phyloP scores from a whole-genome alignment of 352 stramenopile species.

The Phytophthora pseudosyringae region DNA sequence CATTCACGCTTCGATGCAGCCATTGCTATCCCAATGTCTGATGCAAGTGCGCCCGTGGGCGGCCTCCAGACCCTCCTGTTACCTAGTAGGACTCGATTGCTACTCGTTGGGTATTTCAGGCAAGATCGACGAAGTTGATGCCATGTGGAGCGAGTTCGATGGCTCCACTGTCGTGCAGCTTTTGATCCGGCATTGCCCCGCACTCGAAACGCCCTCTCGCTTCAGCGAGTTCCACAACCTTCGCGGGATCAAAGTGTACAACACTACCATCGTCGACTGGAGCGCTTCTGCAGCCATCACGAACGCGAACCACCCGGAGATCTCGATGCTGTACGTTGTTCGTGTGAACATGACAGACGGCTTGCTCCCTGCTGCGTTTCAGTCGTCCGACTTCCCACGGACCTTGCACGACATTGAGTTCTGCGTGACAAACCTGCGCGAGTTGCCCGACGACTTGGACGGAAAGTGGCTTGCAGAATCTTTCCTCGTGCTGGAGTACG shows the following conservation, averaged over 20 bases:
- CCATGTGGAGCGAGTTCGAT: slow-evolving; percentile 32
- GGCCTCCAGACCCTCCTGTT: slow-evolving; percentile 27
- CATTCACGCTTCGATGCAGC: slow-evolving; percentile 13
- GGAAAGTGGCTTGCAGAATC: slow-evolving; percentile 32
- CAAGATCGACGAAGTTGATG: slow-evolving; percentile 14
- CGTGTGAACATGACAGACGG: slow-evolving; percentile 27
- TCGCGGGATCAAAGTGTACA: slow-evolving; percentile 43
- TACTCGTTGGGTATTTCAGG: slow-evolving; percentile 16
- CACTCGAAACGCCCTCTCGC: slow-evolving; percentile 19
- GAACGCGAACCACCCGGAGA: slow-evolving; percentile 18
- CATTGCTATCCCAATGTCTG: slow-evolving; percentile 19
- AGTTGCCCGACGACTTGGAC: slow-evolving; percentile 38
- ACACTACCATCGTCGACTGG: slow-evolving; percentile 41
- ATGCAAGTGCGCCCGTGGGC: slow-evolving; percentile 40
- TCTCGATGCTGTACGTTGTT: slow-evolving; percentile 38
- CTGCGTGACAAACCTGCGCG: slow-evolving; percentile 37
- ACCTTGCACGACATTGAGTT: slow-evolving; percentile 45
- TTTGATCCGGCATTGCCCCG: slow-evolving; percentile 38
- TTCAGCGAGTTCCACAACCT: slow-evolving; percentile 31
- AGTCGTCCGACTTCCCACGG: slow-evolving; percentile 35
- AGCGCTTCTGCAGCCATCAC: slow-evolving; percentile 25
- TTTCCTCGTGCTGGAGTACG: slow-evolving; percentile 31
- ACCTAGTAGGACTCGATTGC: slow-evolving; percentile 42
- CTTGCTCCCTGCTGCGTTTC: slow-evolving; percentile 36
- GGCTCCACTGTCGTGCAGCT: slow-evolving; percentile 28